Base-by-base conservation (phyloP, 768 basidiomycete species). In the Termitomyces eurrhizus region DNA sequence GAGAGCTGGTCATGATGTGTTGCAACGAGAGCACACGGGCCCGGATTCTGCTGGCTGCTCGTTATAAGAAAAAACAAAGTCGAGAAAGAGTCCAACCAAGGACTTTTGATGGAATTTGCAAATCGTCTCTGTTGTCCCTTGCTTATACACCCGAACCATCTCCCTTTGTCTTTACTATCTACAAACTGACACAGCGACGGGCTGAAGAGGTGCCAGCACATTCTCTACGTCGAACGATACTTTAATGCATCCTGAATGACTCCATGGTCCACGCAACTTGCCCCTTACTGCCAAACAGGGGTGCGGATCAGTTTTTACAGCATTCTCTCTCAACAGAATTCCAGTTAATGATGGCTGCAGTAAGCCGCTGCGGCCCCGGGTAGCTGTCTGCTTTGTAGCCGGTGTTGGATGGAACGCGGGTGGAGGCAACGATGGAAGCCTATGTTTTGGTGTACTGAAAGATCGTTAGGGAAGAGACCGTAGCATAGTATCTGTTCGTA, bases 1-100 rank as follows among this genome's bases (percentile, higher is more conserved):
- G 87, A 66, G 90, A 84, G 71, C 77, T 86, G 69, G 89, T 88
- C 90, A 93, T 93, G 83, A 85, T 82, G 68, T 67, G 62, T 65
- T 66, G 64, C 63, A 61, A 68, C 62, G 60, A 68, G 62, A 55
- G 65, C 63, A 64, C 65, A 60, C 60, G 50, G 58, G 53, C 66
- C 57, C 68, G 54, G 65, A 63, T 64, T 67, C 60, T 63, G 65
- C 62, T 67, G 68, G 69, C 65, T 67, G 65, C 65, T 73, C 74
- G 75, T 74, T 58, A 75, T 72, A 68, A 66, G 65, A 49, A 63
- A 70, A 71, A 69, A 61, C 18, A 41, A 26, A 52, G 52, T 65
- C 63, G 66, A 60, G 72, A 66, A 66, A 60, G 72, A 65, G 65
- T 66, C 63, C 64, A 66, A 52, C 36, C 36, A 37, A 54, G 16